Conservation (phyloP, 352 stramenopile genomes). For the Globisporangium acanthophoron region DNA sequence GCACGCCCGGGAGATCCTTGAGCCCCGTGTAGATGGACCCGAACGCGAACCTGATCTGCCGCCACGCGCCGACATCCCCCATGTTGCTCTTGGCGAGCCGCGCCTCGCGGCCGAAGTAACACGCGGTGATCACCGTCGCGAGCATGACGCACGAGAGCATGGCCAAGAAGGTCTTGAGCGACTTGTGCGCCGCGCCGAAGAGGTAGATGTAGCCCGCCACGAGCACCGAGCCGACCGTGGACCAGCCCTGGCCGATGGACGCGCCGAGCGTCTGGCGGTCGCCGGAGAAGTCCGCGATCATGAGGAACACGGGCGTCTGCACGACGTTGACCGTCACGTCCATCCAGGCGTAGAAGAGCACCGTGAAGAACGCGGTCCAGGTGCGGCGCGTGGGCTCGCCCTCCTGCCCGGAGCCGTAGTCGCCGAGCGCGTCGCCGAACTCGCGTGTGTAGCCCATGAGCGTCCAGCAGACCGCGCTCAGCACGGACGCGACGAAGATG, state of each 20-base stretch:
- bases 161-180: conserved; percentile 21
- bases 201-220: conserved; percentile 10
- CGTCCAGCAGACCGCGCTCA: conserved; percentile 7
- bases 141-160: conserved; percentile 18
- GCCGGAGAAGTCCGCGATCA: conserved; percentile 2
- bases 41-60: too few relatives aligned
- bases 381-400: too few relatives aligned
- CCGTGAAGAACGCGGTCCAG: too few relatives aligned
- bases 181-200: conserved; percentile 17
- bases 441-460: conserved; percentile 9
- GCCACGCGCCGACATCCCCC: too few relatives aligned
- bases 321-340: too few relatives aligned
- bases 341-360: too few relatives aligned
- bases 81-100: conserved; percentile 4
- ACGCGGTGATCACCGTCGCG: conserved; percentile 18
- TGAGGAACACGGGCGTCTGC: too few relatives aligned
- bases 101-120: conserved; percentile 12
- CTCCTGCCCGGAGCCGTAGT: too few relatives aligned
- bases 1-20: too few relatives aligned
- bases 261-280: conserved; percentile 25
- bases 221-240: conserved; percentile 22
- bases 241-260: conserved; percentile 18
- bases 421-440: conserved; percentile 12
- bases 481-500: conserved; percentile 12
- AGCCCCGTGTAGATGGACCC: too few relatives aligned